These are phyloP conservation scores for Talaromyces pinophilus DNA, from an alignment of 2,329 filamentous ascomycete species.

Conservation along the genomic window DNA sequence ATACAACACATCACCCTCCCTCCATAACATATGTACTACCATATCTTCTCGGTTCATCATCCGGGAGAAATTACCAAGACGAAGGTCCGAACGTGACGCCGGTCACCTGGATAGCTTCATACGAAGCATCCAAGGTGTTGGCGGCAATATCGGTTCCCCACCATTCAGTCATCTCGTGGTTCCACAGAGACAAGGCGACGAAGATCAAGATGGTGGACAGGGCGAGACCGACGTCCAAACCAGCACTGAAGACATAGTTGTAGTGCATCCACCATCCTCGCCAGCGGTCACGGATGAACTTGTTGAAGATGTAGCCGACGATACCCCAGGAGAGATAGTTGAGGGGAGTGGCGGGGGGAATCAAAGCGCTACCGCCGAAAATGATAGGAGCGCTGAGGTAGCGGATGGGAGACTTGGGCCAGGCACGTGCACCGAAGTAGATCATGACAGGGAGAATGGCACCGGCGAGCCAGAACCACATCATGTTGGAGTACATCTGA, in stretches of 20 bases:
- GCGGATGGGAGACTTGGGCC: constrained; percentile 61
- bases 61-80: constrained; percentile 2
- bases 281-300: constrained; percentile 64
- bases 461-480: constrained; percentile 72
- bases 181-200: constrained; percentile 65
- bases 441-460: constrained; percentile 63
- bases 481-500: constrained; percentile 63
- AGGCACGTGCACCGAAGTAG: constrained; percentile 62
- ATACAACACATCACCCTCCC: not conserved
- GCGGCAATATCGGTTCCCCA: constrained; percentile 66
- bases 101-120: constrained; percentile 59
- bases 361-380: constrained; percentile 63
- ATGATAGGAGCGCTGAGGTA: constrained; percentile 70
- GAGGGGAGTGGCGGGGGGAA: constrained; percentile 70
- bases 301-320: constrained; percentile 69
- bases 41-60: not conserved
- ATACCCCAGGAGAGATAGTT: constrained; percentile 72
- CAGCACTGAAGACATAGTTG: constrained; percentile 74
- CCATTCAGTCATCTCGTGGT: constrained; percentile 60
- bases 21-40: not conserved
- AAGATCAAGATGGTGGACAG: constrained; percentile 69
- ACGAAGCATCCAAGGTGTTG: constrained; percentile 63
- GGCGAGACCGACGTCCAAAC: constrained; percentile 67
- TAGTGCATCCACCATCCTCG: constrained; percentile 76
- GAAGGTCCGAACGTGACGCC: constrained; percentile 64